Evolutionary conservation across 108 stramenopile species (phyloP).

Genomic region (Skeletonema potamos): DNA sequence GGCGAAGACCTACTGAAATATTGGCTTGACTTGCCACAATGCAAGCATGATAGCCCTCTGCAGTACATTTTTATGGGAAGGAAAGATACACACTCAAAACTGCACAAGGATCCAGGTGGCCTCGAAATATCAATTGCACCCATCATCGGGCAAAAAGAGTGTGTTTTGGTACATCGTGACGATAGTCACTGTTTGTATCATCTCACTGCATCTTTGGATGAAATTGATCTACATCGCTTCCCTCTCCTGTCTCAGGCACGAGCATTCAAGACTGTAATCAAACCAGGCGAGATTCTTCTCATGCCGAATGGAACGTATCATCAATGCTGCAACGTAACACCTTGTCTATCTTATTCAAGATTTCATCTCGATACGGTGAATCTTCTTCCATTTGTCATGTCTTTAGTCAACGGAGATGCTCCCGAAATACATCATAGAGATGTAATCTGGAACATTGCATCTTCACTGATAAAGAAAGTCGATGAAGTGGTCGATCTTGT

Average conservation of each 20-base stretch:
- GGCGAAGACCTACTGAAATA: constrained; percentile 74
- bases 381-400: constrained; percentile 59
- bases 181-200: constrained; percentile 67
- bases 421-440: constrained; percentile 74
- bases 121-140: constrained; percentile 80
- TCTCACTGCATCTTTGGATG: constrained; percentile 54
- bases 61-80: constrained; percentile 88
- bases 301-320: constrained; percentile 88
- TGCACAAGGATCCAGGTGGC: constrained; percentile 77
- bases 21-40: constrained; percentile 67
- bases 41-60: constrained; percentile 59
- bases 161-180: constrained; percentile 69
- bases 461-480: constrained; percentile 52
- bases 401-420: constrained; percentile 65
- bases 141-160: constrained; percentile 82
- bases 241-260: constrained; percentile 67
- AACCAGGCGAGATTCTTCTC: constrained; percentile 83
- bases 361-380: constrained; percentile 82
- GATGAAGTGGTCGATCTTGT: constrained; percentile 46
- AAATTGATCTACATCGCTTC: constrained; percentile 57
- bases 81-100: constrained; percentile 59
- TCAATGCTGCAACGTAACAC: constrained; percentile 74
- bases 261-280: constrained; percentile 58
- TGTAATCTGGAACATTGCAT: constrained; percentile 71
- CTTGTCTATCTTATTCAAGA: constrained; percentile 77